Conservation (phyloP, 1,284 basidiomycete species). For the Papiliotrema laurentii region DNA sequence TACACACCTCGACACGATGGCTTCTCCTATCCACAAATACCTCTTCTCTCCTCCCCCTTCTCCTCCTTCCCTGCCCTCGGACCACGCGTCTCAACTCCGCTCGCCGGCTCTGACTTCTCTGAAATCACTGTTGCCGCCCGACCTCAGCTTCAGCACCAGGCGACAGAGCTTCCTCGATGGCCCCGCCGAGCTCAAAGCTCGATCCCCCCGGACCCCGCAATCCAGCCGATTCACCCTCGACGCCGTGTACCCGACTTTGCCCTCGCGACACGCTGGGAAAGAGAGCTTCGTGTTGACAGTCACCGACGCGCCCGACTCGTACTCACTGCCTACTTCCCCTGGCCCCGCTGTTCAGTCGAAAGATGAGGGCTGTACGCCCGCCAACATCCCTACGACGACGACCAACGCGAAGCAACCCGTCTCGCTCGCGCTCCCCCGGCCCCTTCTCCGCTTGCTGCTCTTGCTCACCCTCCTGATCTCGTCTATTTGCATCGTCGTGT, state of each 20-base stretch:
- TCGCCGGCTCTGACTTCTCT: conserved; percentile 21
- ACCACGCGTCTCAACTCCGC: conserved; percentile 6
- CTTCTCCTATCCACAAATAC: conserved; percentile 41
- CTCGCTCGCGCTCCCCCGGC: conserved; percentile 27
- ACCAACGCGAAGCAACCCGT: conserved; percentile 15
- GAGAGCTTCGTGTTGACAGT: conserved; percentile 3
- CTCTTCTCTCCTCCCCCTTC: conserved; percentile 46
- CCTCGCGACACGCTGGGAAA: background rate
- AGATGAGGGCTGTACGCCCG: background rate
- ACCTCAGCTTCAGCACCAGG: conserved; percentile 9
- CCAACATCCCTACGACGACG: conserved; percentile 13
- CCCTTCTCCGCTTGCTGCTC: conserved; percentile 30
- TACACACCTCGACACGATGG: too few species aligned
- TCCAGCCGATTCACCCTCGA: conserved; percentile 24
- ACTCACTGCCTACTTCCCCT: conserved; percentile 1
- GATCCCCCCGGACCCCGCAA: conserved; percentile 26
- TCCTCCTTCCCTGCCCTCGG: conserved; percentile 18
- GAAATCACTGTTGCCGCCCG: conserved; percentile 21
- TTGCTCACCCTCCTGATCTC: conserved; percentile 22
- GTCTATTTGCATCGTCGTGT: conserved; percentile 21
- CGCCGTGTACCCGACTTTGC: conserved; percentile 13
- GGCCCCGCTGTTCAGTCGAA: background rate
- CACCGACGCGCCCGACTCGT: background rate
- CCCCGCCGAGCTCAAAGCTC: conserved; percentile 16
- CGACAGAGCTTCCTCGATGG: conserved; percentile 15